A percentile compares a stretch with the other conserved stretches of the same genome.
Conservation (phyloP, 306 rosid species). For the Dalbergia cultrata region DNA sequence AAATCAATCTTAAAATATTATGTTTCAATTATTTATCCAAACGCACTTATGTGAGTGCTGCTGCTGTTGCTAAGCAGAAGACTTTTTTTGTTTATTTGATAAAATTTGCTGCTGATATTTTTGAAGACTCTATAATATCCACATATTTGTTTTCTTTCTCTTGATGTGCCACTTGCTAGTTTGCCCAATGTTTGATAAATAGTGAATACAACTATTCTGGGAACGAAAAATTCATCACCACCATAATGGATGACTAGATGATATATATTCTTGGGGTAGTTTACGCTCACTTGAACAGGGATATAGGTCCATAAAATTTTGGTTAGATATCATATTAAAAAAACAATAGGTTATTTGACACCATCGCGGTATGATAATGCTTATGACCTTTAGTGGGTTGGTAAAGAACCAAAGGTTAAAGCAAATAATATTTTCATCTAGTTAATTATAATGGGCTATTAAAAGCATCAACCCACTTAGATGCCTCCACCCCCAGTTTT, state of each 20-base stretch:
- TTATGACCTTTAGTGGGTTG: slow-evolving; percentile 12
- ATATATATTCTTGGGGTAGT: slow-evolving; percentile 2
- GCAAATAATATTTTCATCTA: slow-evolving; percentile 18
- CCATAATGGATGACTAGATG: slow-evolving; percentile 31
- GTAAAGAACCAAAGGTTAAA: slow-evolving; percentile 10
- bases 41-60: too few relatives aligned
- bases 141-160: neutral
- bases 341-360: neutral
- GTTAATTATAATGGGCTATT: slow-evolving; percentile 44
- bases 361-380: neutral
- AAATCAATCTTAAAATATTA: too few relatives aligned
- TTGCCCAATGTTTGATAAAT: slow-evolving; percentile 23
- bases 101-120: slow-evolving; percentile 14
- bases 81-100: slow-evolving; percentile 1
- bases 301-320: too few relatives aligned
- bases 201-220: slow-evolving; percentile 7
- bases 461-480: slow-evolving; percentile 42
- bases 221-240: slow-evolving; percentile 23
- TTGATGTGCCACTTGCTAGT: neutral
- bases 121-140: neutral
- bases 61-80: too few relatives aligned
- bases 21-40: too few relatives aligned
- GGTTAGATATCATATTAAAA: too few relatives aligned
- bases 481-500: slow-evolving; percentile 30
- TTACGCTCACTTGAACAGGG: neutral